Evolutionary conservation across 2,329 filamentous ascomycete species (phyloP), one percentile per base, ranked within the genome.

Genomic region (Colletotrichum cereale): DNA sequence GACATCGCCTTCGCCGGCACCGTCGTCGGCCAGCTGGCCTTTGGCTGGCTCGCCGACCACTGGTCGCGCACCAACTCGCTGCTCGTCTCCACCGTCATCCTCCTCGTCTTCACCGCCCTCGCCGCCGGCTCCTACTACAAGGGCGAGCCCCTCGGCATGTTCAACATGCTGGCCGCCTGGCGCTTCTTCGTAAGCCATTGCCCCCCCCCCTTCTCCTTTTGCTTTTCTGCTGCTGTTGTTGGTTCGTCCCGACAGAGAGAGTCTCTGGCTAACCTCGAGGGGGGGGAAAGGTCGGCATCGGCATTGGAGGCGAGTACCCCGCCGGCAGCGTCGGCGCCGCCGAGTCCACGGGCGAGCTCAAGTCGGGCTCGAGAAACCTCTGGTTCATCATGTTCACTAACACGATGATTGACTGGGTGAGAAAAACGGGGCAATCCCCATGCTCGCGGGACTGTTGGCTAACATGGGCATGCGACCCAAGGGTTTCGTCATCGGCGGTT

Each of bases 341-440:
- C 3, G 95, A 98, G 81, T 92, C 92, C 5, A 95, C 92, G 0
- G 93, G 93, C 29, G 94, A 97, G 79, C 85, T 98, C 71, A 94
- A 94, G 80, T 81, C 83, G 21, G 95, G 95, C 14, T 92, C 92
- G 21, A 87, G 95, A n/a, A 96, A 98, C 79, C 87, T 92, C 48
- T 97, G 94, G 94, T 98, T 95, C 78, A 93, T 96, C 76, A 86
- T 97, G 74, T 97, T 96, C 80, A 97, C 93, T 57, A 97, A 97
- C 81, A 90, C 92, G 31, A 93, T 95, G 85, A 97, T 97, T 72
- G 93, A 97, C 78, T 88, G 82, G 77, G 62, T 64, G 36, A 31
- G 62, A n/a, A 14, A 36, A 18, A 34, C 1, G 2, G 26, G 10
- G 75, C 75, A 16, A 42, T 73, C 72, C 36, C 31, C 40, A 5